Evolutionary conservation across 1,284 basidiomycete species (phyloP).

Genomic region (Ganoderma boninense): DNA sequence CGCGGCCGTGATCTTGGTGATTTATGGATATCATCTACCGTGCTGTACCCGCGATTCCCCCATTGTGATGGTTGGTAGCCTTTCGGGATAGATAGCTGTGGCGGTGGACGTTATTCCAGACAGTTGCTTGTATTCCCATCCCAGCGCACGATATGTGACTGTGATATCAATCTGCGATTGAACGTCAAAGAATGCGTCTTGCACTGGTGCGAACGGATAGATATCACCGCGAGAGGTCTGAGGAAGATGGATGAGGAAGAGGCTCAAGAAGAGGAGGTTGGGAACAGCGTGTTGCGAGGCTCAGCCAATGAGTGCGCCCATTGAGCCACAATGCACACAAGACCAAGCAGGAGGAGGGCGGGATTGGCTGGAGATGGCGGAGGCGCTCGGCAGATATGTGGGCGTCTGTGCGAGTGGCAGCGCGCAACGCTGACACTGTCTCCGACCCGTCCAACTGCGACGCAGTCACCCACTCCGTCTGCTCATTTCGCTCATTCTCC

Average conservation of each 20-base stretch:
- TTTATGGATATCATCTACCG: conserved; percentile 32
- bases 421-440: conserved; percentile 10
- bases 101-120: conserved; percentile 25
- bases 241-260: background rate
- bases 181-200: background rate
- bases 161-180: conserved; percentile 12
- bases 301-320: background rate
- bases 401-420: conserved; percentile 13
- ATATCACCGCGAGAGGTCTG: background rate
- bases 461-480: conserved; percentile 13
- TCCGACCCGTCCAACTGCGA: conserved; percentile 11
- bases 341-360: background rate
- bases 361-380: conserved; percentile 5
- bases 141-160: conserved; percentile 20
- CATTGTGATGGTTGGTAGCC: conserved; percentile 13
- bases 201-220: background rate
- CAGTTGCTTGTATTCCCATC: conserved; percentile 28
- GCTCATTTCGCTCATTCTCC: conserved; percentile 16
- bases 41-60: conserved; percentile 17
- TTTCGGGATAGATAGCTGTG: conserved; percentile 21
- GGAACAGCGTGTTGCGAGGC: background rate
- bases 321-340: conserved; percentile 3
- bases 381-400: conserved; percentile 9
- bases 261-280: background rate
- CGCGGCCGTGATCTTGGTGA: conserved; percentile 28